Evolutionary conservation across 2,329 filamentous ascomycete genomes (phyloP).

Genomic region (Microcera coccophila): DNA sequence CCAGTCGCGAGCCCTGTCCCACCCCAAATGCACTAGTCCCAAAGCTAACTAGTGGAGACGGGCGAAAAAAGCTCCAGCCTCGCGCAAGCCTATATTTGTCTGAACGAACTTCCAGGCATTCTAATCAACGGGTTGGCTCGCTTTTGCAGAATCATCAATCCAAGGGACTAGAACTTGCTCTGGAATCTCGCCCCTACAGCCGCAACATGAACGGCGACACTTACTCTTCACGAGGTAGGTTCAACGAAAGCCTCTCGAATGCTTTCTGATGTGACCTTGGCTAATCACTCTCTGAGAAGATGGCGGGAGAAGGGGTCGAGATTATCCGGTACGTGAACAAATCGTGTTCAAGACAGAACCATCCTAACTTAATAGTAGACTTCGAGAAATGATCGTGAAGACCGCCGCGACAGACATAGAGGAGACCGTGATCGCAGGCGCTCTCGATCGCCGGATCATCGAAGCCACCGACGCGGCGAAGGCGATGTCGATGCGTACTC

Average conservation of each 20-base stretch:
- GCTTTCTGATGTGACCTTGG: slow-evolving; percentile 29
- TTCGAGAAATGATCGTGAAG: slow-evolving; percentile 32
- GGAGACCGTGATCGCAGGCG: slow-evolving; percentile 56
- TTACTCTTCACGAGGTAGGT: slow-evolving; percentile 72
- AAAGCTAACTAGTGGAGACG: slow-evolving; percentile 26
- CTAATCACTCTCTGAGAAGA: slow-evolving; percentile 32
- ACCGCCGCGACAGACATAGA: slow-evolving; percentile 31
- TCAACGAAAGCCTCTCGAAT: slow-evolving; percentile 4
- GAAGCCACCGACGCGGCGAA: slow-evolving; percentile 65
- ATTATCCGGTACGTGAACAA: slow-evolving; percentile 48
- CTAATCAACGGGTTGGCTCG: slow-evolving; percentile 24
- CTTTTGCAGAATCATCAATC: slow-evolving; percentile 22
- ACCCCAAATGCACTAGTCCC: slow-evolving; percentile 19
- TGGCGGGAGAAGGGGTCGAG: slow-evolving; percentile 49
- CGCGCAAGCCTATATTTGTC: slow-evolving; percentile 31
- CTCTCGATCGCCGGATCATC: slow-evolving; percentile 80
- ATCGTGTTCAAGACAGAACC: neutral
- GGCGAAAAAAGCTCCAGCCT: slow-evolving; percentile 46
- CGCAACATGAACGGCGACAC: slow-evolving; percentile 75
- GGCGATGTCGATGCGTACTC: slow-evolving; percentile 85
- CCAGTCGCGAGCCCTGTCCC: neutral
- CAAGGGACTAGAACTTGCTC: slow-evolving; percentile 9
- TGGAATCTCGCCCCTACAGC: slow-evolving; percentile 17
- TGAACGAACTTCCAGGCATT: slow-evolving; percentile 27
- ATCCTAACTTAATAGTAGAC: slow-evolving; percentile 25